Base-by-base conservation (phyloP, 2,329 filamentous ascomycete species). In the Aspergillus caelatus region DNA sequence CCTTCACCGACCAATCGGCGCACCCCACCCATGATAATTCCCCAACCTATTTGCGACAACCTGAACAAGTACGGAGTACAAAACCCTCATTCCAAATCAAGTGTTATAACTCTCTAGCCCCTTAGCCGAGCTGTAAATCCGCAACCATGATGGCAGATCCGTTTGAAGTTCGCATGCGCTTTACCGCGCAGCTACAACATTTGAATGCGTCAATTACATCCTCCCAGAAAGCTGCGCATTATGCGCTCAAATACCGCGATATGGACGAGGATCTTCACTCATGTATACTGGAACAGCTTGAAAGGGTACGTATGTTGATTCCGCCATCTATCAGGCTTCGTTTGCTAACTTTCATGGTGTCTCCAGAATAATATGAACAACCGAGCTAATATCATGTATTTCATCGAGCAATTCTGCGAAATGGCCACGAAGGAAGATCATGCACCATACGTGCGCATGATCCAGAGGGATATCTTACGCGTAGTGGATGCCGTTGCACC, bases 341-440 rank as follows among this genome's bases (percentile, higher is more conserved):
- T n/a, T n/a, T 19, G 10, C 39, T 41, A 19, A 36, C 52, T 6
- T 41, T 21, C 14, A 28, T 32, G 45, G 45, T 26, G 6, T 32
- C 5, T 46, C 19, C 70, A 94, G 87, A 96, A 92, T 70, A 94
- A 92, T 69, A 96, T 99, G 91, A 99, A 99, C 79, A 96, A 90
- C 58, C 87, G 94, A 65, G 96, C 95, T 63, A 99, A 99, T 77
- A 98, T 99, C 77, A 96, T 99, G 91, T 99, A 96, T 80, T 99
- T 99, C 79, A 91, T 99, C 74, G 94, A 98, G 74, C 91, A 94
- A 70, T 92, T 99, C 70, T 91, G 96, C 75, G 94, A 98, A 75
- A 85, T 93, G 80, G 91, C 93, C 26, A 85, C 88, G 66, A 91
- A 89, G 68, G 91, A 93, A 68, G 87, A 88, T 67, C 89, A 95